Percentiles rank a stretch among this genome's conserved stretches.
Conservation (phyloP, 495 filamentous ascomycete genomes). For the Xylaria telfairii region DNA sequence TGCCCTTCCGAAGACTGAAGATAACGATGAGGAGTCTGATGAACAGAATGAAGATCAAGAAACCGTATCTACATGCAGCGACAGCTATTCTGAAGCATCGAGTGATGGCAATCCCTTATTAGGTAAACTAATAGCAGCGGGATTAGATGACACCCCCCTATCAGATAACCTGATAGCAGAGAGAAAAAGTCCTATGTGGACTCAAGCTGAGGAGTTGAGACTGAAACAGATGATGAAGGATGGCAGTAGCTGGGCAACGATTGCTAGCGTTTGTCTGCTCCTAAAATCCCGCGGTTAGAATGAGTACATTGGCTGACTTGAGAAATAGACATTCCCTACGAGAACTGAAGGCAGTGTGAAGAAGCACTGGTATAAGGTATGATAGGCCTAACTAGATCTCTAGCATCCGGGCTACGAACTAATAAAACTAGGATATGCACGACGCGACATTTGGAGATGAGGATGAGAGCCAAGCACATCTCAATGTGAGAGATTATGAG, state of each 20-base stretch:
- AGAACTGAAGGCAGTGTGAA: constrained; percentile 98
- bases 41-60: neutral
- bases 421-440: constrained; percentile 82
- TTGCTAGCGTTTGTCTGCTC: constrained; percentile 76
- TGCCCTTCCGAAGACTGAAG: constrained; percentile 39
- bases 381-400: constrained; percentile 32
- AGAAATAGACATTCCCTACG: constrained; percentile 78
- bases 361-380: constrained; percentile 99
- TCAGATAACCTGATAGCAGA: neutral
- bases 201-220: too few species aligned
- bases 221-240: too few species aligned
- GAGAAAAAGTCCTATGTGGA: neutral
- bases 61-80: constrained; percentile 7
- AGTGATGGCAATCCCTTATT: neutral
- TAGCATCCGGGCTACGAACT: neutral
- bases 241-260: constrained; percentile 67
- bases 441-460: constrained; percentile 99
- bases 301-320: constrained; percentile 37
- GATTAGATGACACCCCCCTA: too few species aligned
- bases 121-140: too few species aligned
- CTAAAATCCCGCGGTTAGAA: neutral
- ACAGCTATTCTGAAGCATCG: constrained; percentile 2
- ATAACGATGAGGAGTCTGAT: constrained; percentile 26
- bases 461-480: constrained; percentile 89
- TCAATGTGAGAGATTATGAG: constrained; percentile 97